Evolutionary conservation across 2,329 filamentous ascomycete species (phyloP).

Genomic region (Peltaster fructicola): DNA sequence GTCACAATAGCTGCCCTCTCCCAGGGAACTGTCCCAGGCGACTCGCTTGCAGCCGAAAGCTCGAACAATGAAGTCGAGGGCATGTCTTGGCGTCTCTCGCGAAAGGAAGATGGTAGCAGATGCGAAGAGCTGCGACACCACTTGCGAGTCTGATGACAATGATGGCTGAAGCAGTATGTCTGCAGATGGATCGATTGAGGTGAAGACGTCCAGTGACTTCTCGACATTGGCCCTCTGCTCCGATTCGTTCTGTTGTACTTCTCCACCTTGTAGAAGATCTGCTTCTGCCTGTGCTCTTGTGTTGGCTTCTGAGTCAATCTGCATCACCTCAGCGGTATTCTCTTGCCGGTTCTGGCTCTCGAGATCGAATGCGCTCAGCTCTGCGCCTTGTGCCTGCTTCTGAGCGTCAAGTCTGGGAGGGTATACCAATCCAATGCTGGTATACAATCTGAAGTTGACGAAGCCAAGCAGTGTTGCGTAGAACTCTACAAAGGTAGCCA

Average conservation of each 20-base stretch:
- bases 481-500: constrained; percentile 98
- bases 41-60: constrained; percentile 92
- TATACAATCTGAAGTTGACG: constrained; percentile 90
- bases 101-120: constrained; percentile 85
- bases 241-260: constrained; percentile 4
- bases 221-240: constrained; percentile 13
- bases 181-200: constrained; percentile 64
- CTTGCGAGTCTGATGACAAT: constrained; percentile 36
- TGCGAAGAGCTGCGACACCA: constrained; percentile 62
- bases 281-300: constrained; percentile 31
- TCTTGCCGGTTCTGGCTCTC: constrained; percentile 49
- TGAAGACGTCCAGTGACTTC: constrained; percentile 70
- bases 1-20: constrained; percentile 80
- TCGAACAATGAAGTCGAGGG: constrained; percentile 82
- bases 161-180: constrained; percentile 73
- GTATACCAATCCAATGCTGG: constrained; percentile 77
- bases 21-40: constrained; percentile 82
- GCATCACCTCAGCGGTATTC: constrained; percentile 10
- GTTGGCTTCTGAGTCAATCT: constrained; percentile 13
- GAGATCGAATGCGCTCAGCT: constrained; percentile 78
- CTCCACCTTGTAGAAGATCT: constrained; percentile 20
- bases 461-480: constrained; percentile 94
- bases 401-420: constrained; percentile 80
- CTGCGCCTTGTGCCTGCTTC: constrained; percentile 78
- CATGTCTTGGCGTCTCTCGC: constrained; percentile 76